phyloP scores from a whole-genome alignment of 345 rosid species.

The Psidium friedrichsthalianum region DNA sequence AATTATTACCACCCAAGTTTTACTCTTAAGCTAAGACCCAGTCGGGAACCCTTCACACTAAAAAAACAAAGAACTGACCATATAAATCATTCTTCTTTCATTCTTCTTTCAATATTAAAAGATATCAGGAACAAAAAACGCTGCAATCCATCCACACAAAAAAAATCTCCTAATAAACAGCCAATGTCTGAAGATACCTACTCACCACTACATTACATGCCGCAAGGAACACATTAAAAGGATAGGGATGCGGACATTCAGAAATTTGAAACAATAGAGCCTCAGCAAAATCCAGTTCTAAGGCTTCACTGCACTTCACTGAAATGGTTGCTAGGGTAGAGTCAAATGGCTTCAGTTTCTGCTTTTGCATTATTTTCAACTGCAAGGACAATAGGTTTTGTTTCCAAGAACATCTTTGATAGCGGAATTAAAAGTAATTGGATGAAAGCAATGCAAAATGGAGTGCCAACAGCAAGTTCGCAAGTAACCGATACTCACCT shows the following conservation, averaged over 20 bases:
- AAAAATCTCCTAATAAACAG: not conserved
- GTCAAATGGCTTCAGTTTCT: constrained; percentile 50
- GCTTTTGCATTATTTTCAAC: constrained; percentile 57
- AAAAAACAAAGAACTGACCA: not conserved
- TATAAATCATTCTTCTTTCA: not conserved
- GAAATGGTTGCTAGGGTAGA: constrained; percentile 62
- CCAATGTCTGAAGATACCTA: not conserved
- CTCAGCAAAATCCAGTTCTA: constrained; percentile 78
- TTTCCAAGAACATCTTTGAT: not conserved
- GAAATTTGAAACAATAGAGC: constrained; percentile 49
- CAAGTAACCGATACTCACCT: constrained; percentile 27
- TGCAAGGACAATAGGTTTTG: constrained; percentile 17
- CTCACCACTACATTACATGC: constrained; percentile 64
- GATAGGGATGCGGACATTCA: constrained; percentile 25
- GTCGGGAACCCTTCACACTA: not conserved
- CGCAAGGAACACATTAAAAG: constrained; percentile 51
- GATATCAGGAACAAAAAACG: not conserved
- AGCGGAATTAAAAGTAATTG: not conserved
- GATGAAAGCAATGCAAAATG: not conserved
- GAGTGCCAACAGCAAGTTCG: not conserved
- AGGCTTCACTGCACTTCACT: constrained; percentile 43
- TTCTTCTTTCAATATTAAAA: not conserved
- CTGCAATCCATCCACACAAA: not conserved
- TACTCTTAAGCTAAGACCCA: not conserved
- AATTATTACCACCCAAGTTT: not conserved